Conservation (phyloP, 176 grass and related monocot genomes). For the Guadua angustifolia region DNA sequence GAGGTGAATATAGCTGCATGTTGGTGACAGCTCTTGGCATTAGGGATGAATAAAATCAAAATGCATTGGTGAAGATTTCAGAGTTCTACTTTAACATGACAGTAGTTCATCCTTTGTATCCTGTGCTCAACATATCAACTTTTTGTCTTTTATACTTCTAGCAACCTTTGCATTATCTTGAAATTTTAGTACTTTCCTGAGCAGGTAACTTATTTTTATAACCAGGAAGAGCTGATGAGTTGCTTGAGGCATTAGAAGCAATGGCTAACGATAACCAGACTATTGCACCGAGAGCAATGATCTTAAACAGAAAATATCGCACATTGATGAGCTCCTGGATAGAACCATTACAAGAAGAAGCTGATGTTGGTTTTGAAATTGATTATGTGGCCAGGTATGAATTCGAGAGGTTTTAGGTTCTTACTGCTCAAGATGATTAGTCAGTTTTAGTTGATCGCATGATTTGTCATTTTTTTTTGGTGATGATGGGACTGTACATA, state of each 20-base stretch:
- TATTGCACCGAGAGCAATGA: conserved; percentile 87
- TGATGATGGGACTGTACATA: conserved; percentile 3
- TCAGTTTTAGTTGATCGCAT: conserved; percentile 30
- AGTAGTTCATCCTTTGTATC: conserved; percentile 9
- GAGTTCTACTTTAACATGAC: not conserved
- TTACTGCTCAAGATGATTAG: conserved; percentile 26
- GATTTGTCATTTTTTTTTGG: not conserved
- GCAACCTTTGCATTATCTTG: conserved; percentile 48
- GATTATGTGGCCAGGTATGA: conserved; percentile 93
- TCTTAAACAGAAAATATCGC: conserved; percentile 93
- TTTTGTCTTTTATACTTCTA: conserved; percentile 39
- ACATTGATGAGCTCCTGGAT: conserved; percentile 98
- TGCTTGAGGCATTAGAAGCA: conserved; percentile 93
- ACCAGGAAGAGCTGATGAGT: conserved; percentile 92
- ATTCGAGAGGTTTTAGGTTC: conserved; percentile 12
- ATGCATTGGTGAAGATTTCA: not conserved
- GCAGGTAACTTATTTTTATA: conserved; percentile 68
- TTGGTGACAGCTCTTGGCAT: not conserved
- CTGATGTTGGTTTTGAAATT: conserved; percentile 89
- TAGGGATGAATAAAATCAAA: not conserved
- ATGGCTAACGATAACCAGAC: conserved; percentile 78
- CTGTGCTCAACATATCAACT: conserved; percentile 19
- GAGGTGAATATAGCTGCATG: not conserved
- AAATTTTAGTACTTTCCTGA: conserved; percentile 63
- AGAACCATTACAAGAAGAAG: conserved; percentile 99